Evolutionary conservation across 352 stramenopile genomes (phyloP).

Genomic region (Globisporangium lucens): DNA sequence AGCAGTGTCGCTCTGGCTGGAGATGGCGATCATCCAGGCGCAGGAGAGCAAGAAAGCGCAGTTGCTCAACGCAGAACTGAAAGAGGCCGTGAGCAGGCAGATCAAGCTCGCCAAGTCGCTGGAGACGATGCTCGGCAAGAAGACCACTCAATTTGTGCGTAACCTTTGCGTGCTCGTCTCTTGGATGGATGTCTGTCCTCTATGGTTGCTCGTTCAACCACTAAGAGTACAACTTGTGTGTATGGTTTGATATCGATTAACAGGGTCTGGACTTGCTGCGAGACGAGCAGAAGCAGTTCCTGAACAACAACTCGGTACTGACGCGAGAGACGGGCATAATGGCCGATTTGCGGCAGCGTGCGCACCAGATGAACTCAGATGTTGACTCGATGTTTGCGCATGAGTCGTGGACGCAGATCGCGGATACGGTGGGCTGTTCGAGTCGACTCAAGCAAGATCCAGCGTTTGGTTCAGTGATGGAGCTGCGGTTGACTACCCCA

Average conservation of each 20-base stretch:
- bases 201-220: too few species aligned
- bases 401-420: not conserved
- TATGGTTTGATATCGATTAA: not conserved
- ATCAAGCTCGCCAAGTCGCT: too few species aligned
- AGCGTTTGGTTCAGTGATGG: not conserved
- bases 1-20: too few species aligned
- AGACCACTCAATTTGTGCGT: constrained; percentile 15
- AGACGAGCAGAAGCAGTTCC: constrained; percentile 10
- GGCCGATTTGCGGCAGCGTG: not conserved
- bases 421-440: not conserved
- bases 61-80: too few species aligned
- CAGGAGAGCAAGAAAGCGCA: too few species aligned
- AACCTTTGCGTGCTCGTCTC: not conserved
- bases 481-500: constrained; percentile 22
- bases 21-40: too few species aligned
- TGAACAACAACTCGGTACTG: not conserved
- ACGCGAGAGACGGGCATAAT: not conserved
- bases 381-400: not conserved
- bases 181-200: too few species aligned
- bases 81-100: too few species aligned
- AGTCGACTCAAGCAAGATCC: not conserved
- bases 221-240: not conserved
- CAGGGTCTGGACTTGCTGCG: constrained; percentile 1
- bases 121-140: constrained; percentile 18
- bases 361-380: not conserved